phyloP scores from a whole-genome alignment of 2,329 filamentous ascomycete genomes.

The Aspergillus sp. region DNA sequence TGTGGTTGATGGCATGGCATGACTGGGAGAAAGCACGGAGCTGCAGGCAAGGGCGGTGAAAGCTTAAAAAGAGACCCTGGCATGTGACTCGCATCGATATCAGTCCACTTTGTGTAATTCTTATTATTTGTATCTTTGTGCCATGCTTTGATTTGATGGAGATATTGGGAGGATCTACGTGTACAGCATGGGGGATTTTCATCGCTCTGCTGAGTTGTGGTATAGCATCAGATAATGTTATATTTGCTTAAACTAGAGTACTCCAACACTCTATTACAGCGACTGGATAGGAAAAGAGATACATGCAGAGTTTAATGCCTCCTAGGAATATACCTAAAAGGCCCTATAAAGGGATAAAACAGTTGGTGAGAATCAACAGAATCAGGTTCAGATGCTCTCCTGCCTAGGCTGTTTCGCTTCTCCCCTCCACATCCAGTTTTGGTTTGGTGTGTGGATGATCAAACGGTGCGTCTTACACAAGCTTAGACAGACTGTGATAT shows the following conservation, averaged over 20 bases:
- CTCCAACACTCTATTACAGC: no score
- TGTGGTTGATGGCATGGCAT: no score
- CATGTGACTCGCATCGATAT: slow-evolving; percentile 8
- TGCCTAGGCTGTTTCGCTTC: no score
- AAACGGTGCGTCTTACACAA: background rate
- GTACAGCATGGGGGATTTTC: no score
- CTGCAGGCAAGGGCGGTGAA: slow-evolving; percentile 12
- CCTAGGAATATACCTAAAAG: background rate
- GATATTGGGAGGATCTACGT: no score
- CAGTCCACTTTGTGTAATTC: background rate
- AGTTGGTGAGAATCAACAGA: background rate
- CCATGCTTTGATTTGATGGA: background rate
- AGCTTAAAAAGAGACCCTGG: slow-evolving; percentile 3
- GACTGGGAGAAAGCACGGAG: background rate
- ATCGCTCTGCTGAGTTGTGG: no score
- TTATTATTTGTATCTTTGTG: background rate
- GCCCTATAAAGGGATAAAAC: background rate
- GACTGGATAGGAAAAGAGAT: background rate
- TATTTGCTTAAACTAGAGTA: no score
- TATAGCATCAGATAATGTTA: no score
- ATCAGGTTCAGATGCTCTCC: no score
- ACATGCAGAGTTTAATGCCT: no score
- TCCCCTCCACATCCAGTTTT: no score
- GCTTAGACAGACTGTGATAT: background rate
- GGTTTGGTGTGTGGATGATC: no score